Evolutionary conservation across 176 grass and related monocot genomes (phyloP), one percentile per base, ranked within the genome.

Genomic region (Stipa capillata): DNA sequence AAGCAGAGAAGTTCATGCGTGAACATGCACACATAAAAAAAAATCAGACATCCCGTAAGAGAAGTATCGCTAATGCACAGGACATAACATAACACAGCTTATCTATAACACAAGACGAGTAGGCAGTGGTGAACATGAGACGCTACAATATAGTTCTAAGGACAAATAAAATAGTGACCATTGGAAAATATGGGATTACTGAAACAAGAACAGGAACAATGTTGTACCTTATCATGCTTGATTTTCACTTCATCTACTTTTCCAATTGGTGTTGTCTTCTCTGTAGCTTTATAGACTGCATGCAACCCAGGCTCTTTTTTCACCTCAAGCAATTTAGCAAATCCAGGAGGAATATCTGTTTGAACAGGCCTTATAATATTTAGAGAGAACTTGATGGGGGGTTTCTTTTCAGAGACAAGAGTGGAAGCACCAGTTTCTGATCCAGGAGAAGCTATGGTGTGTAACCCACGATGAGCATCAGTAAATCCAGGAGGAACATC

Each of bases 401-500:
- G 24, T 11, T 73, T 78, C 55, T 50, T 87, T 81, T 88, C 70
- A 55, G 60, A 36, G 43, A 3, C 34, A 69, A 64, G 41, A 44
- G 33, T 60, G 56, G 71, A 88, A 74, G 45, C 85, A 39, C 29
- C 74, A 73, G 43, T 35, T 73, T 65, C 73, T 62, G 71, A 17
- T 58, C 32, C 71, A 51, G 52, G 60, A 76, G 51, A 25, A 53
- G 79, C 17, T 62, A 70, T 44, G 12, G 20, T 39, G 59, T 61
- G 49, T 40, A 61, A 35, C 11, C 20, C 8, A 1, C 60, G 69
- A 69, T 89, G 39, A 33, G 76, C 69, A 81, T 53, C 28, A 44
- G 70, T 85, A 68, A 89, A 89, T 4, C 82, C 87, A 32, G 76
- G 82, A 48, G 87, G 86, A 27, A 34, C 65, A 69, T 59, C 69